phyloP scores from a whole-genome alignment of 1,139 yeast species.

The Taphrina flavorubra region DNA sequence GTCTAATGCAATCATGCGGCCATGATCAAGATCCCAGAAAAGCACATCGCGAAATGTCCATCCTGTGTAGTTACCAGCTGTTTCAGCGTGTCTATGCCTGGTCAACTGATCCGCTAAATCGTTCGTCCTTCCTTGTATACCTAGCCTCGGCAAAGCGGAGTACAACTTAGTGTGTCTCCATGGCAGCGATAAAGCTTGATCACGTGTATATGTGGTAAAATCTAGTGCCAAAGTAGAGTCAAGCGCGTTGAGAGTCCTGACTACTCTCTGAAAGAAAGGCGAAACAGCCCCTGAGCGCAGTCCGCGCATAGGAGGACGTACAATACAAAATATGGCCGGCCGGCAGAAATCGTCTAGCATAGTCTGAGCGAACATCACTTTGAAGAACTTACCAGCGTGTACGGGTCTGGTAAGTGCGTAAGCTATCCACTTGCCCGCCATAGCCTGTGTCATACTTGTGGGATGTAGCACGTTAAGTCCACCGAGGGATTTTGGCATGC shows the following conservation, averaged over 20 bases:
- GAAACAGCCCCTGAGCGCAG: too few species aligned
- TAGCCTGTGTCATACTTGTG: conserved; percentile 9
- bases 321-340: background rate
- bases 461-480: conserved; percentile 8
- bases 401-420: background rate
- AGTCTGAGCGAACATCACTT: background rate
- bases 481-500: conserved; percentile 1
- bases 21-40: conserved; percentile 10
- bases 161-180: conserved; percentile 2
- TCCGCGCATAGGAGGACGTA: background rate
- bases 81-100: background rate
- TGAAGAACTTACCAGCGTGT: background rate
- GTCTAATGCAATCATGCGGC: background rate
- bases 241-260: background rate
- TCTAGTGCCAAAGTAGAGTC: conserved; percentile 2
- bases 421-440: conserved; percentile 12
- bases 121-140: background rate
- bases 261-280: background rate
- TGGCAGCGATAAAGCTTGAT: conserved; percentile 11
- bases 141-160: background rate
- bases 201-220: background rate
- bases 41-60: conserved; percentile 21
- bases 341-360: background rate
- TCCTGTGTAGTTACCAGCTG: conserved; percentile 5
- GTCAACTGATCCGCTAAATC: too few species aligned